These are phyloP conservation scores for Veloboletus limbatus DNA, from an alignment of 1,284 basidiomycete genomes.

Conservation along the genomic window DNA sequence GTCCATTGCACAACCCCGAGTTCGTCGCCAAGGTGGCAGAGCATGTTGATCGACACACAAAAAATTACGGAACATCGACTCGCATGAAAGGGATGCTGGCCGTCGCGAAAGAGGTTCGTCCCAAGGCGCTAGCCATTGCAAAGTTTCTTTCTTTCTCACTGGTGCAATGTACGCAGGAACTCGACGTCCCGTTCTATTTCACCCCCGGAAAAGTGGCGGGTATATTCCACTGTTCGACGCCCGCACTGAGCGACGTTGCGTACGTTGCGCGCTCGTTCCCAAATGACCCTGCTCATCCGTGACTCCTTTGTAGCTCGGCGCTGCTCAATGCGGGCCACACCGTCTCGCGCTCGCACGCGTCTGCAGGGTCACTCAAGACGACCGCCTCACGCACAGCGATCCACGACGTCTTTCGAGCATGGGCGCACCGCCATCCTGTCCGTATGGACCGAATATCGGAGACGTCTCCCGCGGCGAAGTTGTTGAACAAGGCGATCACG, in stretches of 20 bases:
- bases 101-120: conserved; percentile 77
- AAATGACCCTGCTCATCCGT: background rate
- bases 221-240: conserved; percentile 80
- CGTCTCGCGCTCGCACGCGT: conserved; percentile 89
- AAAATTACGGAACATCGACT: conserved; percentile 73
- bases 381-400: conserved; percentile 72
- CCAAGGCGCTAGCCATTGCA: too few species aligned
- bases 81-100: conserved; percentile 97
- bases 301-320: conserved; percentile 62
- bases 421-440: conserved; percentile 81
- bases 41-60: conserved; percentile 62
- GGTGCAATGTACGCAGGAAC: conserved; percentile 70
- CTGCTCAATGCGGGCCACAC: conserved; percentile 83
- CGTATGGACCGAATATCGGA: conserved; percentile 77
- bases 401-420: conserved; percentile 82
- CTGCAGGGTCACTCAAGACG: conserved; percentile 89
- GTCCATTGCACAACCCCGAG: conserved; percentile 73
- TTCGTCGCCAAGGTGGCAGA: conserved; percentile 79
- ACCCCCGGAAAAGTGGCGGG: conserved; percentile 82
- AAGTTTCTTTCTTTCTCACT: background rate
- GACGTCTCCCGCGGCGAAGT: conserved; percentile 60
- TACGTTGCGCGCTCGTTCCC: conserved; percentile 39
- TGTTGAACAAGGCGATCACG: conserved; percentile 69
- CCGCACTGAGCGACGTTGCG: conserved; percentile 73
- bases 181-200: conserved; percentile 86